Conservation (phyloP, 1,284 basidiomycete species). For the Fomitopsis schrenkii region DNA sequence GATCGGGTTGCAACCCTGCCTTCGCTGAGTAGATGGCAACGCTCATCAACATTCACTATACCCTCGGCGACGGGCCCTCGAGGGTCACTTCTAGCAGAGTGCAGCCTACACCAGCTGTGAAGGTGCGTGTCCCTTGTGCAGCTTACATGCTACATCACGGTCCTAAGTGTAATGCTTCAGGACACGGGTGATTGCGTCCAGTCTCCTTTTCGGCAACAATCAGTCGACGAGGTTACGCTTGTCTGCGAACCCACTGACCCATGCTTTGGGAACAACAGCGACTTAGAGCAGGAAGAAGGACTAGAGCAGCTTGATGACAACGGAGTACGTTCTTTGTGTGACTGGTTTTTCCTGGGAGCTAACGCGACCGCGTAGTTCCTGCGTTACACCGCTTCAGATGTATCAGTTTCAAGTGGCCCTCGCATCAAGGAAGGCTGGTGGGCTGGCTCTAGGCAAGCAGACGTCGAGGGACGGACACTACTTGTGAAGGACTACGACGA, state of each 20-base stretch:
- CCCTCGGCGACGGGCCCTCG: conserved; percentile 23
- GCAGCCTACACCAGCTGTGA: too few relatives aligned
- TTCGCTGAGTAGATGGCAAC: conserved; percentile 36
- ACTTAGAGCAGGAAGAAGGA: neutral
- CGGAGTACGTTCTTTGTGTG: conserved; percentile 26
- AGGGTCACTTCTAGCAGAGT: neutral
- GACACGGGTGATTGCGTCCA: too few relatives aligned
- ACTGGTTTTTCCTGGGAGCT: neutral
- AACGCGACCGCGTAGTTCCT: conserved; percentile 32
- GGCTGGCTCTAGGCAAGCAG: conserved; percentile 36
- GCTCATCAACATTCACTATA: conserved; percentile 45
- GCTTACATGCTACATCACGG: too few relatives aligned
- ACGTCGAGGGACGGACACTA: conserved; percentile 34
- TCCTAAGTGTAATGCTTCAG: neutral
- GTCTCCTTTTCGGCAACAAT: neutral
- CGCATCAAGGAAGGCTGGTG: conserved; percentile 43
- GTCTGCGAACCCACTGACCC: neutral
- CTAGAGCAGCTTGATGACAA: conserved; percentile 19
- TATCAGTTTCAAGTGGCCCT: conserved; percentile 33
- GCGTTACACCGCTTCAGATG: conserved; percentile 45
- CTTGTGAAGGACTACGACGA: conserved; percentile 44
- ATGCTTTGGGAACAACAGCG: neutral
- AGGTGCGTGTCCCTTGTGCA: too few relatives aligned
- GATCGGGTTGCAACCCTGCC: neutral
- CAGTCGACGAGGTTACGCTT: neutral